phyloP scores from a whole-genome alignment of 306 rosid genomes.

The Prunus dulcis region DNA sequence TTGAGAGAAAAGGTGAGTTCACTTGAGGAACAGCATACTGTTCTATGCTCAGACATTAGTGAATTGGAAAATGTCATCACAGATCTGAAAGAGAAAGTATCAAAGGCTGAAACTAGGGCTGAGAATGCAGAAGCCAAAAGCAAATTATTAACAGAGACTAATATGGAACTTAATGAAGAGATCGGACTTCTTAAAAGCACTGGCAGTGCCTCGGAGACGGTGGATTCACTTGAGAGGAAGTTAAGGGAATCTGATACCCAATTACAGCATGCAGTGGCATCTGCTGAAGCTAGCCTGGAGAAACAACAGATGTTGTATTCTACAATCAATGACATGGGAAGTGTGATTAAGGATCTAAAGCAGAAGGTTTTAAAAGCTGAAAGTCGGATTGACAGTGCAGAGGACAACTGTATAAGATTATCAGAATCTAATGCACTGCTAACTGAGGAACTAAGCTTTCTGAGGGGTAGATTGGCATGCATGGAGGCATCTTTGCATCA shows the following conservation, averaged over 20 bases:
- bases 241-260: slow-evolving; percentile 50
- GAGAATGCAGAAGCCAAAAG: slow-evolving; percentile 41
- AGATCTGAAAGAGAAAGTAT: slow-evolving; percentile 36
- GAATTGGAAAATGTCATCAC: slow-evolving; percentile 35
- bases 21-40: slow-evolving; percentile 44
- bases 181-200: slow-evolving; percentile 35
- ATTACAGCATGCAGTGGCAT: slow-evolving; percentile 70
- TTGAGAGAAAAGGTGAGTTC: slow-evolving; percentile 39
- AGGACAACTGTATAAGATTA: slow-evolving; percentile 64
- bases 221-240: slow-evolving; percentile 52
- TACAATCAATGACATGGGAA: slow-evolving; percentile 71
- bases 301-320: slow-evolving; percentile 67
- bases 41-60: slow-evolving; percentile 28
- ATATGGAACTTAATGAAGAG: slow-evolving; percentile 41
- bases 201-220: slow-evolving; percentile 32
- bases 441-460: slow-evolving; percentile 61
- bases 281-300: slow-evolving; percentile 85
- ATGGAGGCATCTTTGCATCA: slow-evolving; percentile 69
- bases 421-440: slow-evolving; percentile 71
- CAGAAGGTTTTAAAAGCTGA: slow-evolving; percentile 71
- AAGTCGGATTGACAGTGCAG: slow-evolving; percentile 62
- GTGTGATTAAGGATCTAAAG: slow-evolving; percentile 71
- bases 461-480: slow-evolving; percentile 53
- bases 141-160: slow-evolving; percentile 34
- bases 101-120: slow-evolving; percentile 45